phyloP scores from a whole-genome alignment of 2,329 filamentous ascomycete species.

The Fusarium chuoi region DNA sequence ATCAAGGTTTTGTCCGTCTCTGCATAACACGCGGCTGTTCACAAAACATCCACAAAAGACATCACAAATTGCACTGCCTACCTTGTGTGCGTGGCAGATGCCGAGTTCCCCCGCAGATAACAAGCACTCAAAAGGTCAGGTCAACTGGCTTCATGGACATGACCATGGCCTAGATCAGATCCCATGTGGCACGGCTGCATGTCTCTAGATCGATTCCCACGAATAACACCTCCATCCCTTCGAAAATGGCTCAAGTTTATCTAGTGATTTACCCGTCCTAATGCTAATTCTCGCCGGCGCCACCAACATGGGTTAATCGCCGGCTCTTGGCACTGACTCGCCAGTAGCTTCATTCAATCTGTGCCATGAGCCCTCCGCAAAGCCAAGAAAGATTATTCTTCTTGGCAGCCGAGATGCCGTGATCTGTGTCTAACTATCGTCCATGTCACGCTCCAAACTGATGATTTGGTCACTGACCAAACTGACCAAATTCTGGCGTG shows the following conservation, averaged over 20 bases:
- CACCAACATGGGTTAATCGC: slow-evolving; percentile 19
- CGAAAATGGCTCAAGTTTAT: slow-evolving; percentile 24
- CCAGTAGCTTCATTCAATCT: not conserved
- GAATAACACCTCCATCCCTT: slow-evolving; percentile 8
- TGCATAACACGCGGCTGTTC: not conserved
- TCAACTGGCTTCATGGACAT: not conserved
- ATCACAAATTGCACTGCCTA: not conserved
- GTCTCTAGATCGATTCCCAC: slow-evolving; percentile 18
- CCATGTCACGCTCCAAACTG: not conserved
- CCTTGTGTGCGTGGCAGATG: not conserved
- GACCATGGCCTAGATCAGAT: not conserved
- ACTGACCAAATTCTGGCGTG: not conserved
- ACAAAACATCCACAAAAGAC: not conserved
- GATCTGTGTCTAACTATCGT: slow-evolving; percentile 7
- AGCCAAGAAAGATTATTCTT: slow-evolving; percentile 9
- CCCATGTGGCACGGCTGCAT: slow-evolving; percentile 34
- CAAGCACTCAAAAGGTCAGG: not conserved
- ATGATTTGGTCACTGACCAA: not conserved
- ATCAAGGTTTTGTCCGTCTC: slow-evolving; percentile 5
- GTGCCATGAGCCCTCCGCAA: not conserved
- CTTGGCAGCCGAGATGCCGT: slow-evolving; percentile 36
- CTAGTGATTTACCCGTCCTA: slow-evolving; percentile 15
- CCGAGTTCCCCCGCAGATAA: not conserved
- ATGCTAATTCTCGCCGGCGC: slow-evolving; percentile 9
- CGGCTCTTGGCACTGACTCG: slow-evolving; percentile 26